These are phyloP conservation scores for Diaporthe longicolla DNA, from an alignment of 2,329 filamentous ascomycete species.

Conservation along the genomic window DNA sequence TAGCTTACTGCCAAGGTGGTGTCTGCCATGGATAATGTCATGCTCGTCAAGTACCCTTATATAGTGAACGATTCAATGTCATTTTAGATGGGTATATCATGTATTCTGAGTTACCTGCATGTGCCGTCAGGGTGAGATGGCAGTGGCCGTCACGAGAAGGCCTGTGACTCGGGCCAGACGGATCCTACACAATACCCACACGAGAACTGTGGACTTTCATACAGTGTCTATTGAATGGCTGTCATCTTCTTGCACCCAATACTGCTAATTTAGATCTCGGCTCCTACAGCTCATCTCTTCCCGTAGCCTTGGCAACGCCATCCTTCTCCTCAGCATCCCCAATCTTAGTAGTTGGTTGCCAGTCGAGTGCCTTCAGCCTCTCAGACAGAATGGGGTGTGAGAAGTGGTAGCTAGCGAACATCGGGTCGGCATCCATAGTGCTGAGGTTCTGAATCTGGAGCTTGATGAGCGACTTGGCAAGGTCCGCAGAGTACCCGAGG, in stretches of 20 bases:
- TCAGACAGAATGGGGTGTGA: conserved; percentile 97
- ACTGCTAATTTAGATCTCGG: not conserved
- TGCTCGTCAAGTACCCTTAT: too few species aligned
- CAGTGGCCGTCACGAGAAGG: not conserved
- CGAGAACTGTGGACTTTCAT: not conserved
- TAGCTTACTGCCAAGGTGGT: not conserved
- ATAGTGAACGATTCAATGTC: not conserved
- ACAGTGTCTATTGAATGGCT: not conserved
- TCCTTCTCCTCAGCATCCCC: conserved; percentile 53
- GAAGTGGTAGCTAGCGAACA: conserved; percentile 99
- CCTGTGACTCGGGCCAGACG: not conserved
- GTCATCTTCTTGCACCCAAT: not conserved
- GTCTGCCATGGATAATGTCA: not conserved
- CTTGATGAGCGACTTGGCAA: conserved; percentile 92
- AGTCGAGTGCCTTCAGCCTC: conserved; percentile 90
- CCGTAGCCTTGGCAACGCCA: conserved; percentile 77
- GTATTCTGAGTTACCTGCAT: not conserved
- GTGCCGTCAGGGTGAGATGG: not conserved
- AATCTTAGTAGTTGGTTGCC: conserved; percentile 75
- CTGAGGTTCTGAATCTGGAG: conserved; percentile 98
- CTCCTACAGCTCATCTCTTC: conserved; percentile 79
- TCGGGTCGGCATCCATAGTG: conserved; percentile 98
- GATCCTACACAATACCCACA: not conserved
- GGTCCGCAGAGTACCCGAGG: conserved; percentile 86
- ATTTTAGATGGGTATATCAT: not conserved